Conservation (phyloP, 441 rosid genomes). For the Melastoma candidum region DNA sequence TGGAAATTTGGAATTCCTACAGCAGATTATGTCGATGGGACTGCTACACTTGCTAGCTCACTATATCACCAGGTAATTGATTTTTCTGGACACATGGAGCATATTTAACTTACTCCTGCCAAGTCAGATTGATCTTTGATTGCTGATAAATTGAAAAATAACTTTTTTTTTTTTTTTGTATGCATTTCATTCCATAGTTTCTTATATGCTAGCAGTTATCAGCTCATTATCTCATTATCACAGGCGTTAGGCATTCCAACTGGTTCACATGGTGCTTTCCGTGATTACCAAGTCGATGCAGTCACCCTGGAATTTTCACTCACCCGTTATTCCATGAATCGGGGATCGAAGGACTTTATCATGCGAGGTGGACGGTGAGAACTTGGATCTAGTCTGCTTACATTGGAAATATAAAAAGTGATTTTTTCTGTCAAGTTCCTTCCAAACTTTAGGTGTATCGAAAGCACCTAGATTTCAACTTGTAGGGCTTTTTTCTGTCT, state of each 20-base stretch:
- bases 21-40: slow-evolving; percentile 74
- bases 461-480: no score
- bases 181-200: neutral
- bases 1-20: slow-evolving; percentile 77
- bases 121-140: slow-evolving; percentile 1
- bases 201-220: neutral
- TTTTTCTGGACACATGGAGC: slow-evolving; percentile 7
- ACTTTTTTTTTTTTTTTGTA: neutral
- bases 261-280: slow-evolving; percentile 94
- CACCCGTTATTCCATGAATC: slow-evolving; percentile 30
- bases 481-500: no score
- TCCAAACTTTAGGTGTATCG: neutral
- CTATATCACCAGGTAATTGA: slow-evolving; percentile 66
- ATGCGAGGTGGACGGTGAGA: slow-evolving; percentile 68
- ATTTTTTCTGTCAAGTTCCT: neutral
- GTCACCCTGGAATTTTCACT: slow-evolving; percentile 80
- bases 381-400: slow-evolving; percentile 10
- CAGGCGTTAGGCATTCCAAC: slow-evolving; percentile 94
- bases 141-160: neutral
- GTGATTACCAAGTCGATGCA: slow-evolving; percentile 91
- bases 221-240: neutral
- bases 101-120: slow-evolving; percentile 8
- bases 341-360: slow-evolving; percentile 55
- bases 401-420: slow-evolving; percentile 2
- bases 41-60: slow-evolving; percentile 85